Percentiles rank a stretch among this genome's conserved stretches.
phyloP scores from a whole-genome alignment of 805 yeast species.

The Suhomyces pyralidae region DNA sequence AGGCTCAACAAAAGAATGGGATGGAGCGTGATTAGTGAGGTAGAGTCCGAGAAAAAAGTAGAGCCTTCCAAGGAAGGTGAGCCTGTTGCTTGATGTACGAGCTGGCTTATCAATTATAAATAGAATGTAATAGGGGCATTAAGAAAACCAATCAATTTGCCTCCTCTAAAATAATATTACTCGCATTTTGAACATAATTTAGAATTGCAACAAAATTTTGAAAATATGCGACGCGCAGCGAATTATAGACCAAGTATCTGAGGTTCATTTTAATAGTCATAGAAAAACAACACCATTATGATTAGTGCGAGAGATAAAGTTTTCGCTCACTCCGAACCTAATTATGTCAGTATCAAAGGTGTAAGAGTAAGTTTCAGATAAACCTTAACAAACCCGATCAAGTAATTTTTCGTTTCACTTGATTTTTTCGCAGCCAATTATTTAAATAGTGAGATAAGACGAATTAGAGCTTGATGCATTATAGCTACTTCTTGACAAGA shows the following conservation, averaged over 20 bases:
- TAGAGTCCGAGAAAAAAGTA: background rate
- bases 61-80: background rate
- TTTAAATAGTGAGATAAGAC: background rate
- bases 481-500: background rate
- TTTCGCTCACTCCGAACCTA: background rate
- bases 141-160: background rate
- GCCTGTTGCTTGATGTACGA: background rate
- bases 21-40: conserved; percentile 49
- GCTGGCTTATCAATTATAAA: background rate
- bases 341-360: background rate
- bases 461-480: background rate
- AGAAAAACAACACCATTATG: background rate
- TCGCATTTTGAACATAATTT: background rate
- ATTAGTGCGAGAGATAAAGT: background rate
- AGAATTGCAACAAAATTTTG: background rate
- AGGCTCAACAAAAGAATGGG: conserved; percentile 70
- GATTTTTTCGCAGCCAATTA: background rate
- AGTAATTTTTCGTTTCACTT: background rate
- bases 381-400: background rate
- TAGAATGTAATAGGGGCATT: background rate
- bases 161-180: background rate
- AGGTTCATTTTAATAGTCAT: background rate
- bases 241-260: background rate
- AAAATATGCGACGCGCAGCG: background rate
- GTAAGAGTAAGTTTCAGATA: background rate